These are phyloP conservation scores for Diaporthe vexans DNA, from an alignment of 2,329 filamentous ascomycete genomes.

Conservation along the genomic window DNA sequence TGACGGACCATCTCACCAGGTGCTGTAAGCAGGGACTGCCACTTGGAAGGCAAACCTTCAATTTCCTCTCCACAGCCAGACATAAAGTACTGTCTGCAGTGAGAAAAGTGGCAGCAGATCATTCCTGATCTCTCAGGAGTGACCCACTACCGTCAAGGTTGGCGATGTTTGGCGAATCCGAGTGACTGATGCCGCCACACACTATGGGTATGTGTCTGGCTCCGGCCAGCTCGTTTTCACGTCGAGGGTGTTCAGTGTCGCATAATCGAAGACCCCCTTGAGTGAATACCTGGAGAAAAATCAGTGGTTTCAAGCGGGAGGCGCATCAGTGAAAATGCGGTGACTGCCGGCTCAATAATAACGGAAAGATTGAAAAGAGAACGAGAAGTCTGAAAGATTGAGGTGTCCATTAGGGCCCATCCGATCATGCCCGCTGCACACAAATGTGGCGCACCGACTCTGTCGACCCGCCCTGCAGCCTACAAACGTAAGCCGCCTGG, in stretches of 20 bases:
- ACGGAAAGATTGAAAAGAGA: background rate
- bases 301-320: constrained; percentile 34
- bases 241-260: constrained; percentile 1
- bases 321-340: constrained; percentile 15
- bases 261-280: background rate
- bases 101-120: constrained; percentile 61
- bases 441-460: constrained; percentile 3
- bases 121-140: constrained; percentile 32
- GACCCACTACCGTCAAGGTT: constrained; percentile 28
- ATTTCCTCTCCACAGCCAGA: constrained; percentile 64
- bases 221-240: constrained; percentile 2
- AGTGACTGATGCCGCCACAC: constrained; percentile 12
- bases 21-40: too few relatives aligned
- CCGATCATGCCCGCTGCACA: constrained; percentile 31
- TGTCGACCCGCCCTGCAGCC: constrained; percentile 23
- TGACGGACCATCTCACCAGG: background rate
- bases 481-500: constrained; percentile 18
- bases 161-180: constrained; percentile 1
- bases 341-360: background rate
- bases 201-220: background rate
- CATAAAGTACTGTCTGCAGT: constrained; percentile 63
- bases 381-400: constrained; percentile 3
- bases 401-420: constrained; percentile 38
- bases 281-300: constrained; percentile 24
- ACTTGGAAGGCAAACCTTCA: background rate